These are phyloP conservation scores for Vinca minor DNA, from an alignment of 257 asterid species.

Conservation along the genomic window DNA sequence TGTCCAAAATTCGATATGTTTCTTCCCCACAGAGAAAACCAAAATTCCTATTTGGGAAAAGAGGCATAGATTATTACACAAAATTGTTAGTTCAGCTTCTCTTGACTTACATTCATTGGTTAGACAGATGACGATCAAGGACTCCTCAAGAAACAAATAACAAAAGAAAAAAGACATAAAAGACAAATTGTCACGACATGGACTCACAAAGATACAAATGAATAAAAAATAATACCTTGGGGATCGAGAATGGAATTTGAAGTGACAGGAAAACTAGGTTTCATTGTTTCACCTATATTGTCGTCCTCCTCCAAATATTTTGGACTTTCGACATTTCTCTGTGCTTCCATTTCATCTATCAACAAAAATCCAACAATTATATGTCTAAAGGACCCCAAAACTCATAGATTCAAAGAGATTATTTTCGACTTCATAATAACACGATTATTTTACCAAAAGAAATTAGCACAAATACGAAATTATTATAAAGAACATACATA, in stretches of 20 bases:
- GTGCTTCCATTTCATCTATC: conserved; percentile 19
- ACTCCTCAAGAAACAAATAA: background rate
- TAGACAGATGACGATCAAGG: background rate
- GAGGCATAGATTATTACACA: background rate
- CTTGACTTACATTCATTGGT: background rate
- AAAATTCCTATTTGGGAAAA: background rate
- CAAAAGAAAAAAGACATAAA: background rate
- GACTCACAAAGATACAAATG: background rate
- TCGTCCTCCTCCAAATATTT: conserved; percentile 18
- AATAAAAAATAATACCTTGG: conserved; percentile 21
- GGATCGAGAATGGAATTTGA: conserved; percentile 19
- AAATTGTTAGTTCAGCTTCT: background rate
- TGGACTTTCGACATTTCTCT: conserved; percentile 18
- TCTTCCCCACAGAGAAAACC: background rate
- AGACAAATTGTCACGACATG: background rate
- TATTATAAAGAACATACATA: background rate
- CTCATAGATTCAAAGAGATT: background rate
- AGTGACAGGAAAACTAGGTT: conserved; percentile 16
- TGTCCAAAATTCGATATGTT: conserved; percentile 6
- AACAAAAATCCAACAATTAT: conserved; percentile 1
- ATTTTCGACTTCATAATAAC: too few relatives aligned
- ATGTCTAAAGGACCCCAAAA: background rate
- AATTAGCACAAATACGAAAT: background rate
- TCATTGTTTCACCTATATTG: conserved; percentile 18
- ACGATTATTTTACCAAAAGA: background rate